Evolutionary conservation across 2,329 filamentous ascomycete species (phyloP), one percentile per base, ranked within the genome.

Genomic region (Botrytis pseudocinerea): DNA sequence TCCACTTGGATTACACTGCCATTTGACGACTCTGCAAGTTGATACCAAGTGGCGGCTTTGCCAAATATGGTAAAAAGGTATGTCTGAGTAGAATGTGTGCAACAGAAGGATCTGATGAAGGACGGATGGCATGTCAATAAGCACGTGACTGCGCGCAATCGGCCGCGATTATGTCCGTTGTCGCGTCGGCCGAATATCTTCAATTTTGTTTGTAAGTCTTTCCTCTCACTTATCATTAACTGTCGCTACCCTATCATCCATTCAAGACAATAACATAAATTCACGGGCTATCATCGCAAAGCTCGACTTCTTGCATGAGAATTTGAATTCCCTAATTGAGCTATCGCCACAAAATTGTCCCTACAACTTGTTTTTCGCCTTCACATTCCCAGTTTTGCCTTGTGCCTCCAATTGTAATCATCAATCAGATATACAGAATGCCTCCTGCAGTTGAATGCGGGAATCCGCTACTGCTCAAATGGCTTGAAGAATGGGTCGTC

Each of bases 401-500:
- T 20, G 25, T 28, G 1, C 35, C 14, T 7, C 5, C 38, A 2
- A 10, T 54, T 42, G 6, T 22, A 28, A 9, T 8, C 3, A 20
- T n/a, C 25, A 40, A 54, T 1, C 25, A n/a, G 51, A 4, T 7
- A 14, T 57, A 54, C 22, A 28, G 7, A 59, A 73, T 73, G 71
- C 32, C 66, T 70, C 57, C 68, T 63, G 22, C 28, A 22, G 35
- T 25, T 44, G 75, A 78, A 70, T 80, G 79, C 57, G 78, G 79
- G 25, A 96, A 96, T 78, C 90, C 92, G 8, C 85, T 93, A 59
- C 85, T 94, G 14, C 85, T 95, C 18, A 83, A 84, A 76, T 95
- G 92, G 90, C 89, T 95, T 69, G 91, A 92, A 79, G 92, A 94
- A 83, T 94, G 91, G 91, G 87, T 92, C 68, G 91, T 94, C 62